A percentile compares a stretch with the other conserved stretches of the same genome.
phyloP scores from a whole-genome alignment of 106 monocot genomes.

The Platanthera zijinensis region DNA sequence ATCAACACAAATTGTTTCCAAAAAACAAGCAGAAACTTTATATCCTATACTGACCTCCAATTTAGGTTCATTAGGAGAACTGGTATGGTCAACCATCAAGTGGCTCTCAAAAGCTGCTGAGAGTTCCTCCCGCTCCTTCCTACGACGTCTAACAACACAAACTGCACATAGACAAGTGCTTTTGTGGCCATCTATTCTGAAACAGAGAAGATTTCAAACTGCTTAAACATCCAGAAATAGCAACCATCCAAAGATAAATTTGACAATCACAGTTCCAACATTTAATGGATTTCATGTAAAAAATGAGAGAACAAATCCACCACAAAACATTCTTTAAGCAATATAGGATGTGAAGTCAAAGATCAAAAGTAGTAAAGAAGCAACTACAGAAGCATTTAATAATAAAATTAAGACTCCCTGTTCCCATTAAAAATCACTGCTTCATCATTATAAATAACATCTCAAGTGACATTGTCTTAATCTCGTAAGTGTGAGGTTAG shows the following conservation, averaged over 20 bases:
- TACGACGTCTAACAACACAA: constrained; percentile 70
- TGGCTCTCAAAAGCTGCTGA: constrained; percentile 21
- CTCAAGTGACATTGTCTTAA: background rate
- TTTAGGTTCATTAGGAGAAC: constrained; percentile 7
- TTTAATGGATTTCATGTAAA: background rate
- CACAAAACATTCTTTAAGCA: background rate
- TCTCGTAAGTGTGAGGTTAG: background rate
- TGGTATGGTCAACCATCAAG: constrained; percentile 16
- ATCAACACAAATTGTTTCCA: background rate
- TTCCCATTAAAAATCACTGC: background rate
- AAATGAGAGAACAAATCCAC: background rate
- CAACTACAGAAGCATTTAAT: background rate
- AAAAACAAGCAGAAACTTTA: background rate
- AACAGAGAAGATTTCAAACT: constrained; percentile 1
- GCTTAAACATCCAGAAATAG: background rate
- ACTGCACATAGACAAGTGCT: constrained; percentile 87
- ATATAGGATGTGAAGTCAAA: background rate
- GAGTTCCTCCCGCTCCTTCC: constrained; percentile 54
- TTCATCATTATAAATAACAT: background rate
- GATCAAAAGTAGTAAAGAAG: background rate
- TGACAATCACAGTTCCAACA: background rate
- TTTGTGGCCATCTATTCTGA: constrained; percentile 81
- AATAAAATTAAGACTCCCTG: background rate
- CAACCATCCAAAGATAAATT: background rate
- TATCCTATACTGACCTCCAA: constrained; percentile 6